Conservation (phyloP, 768 basidiomycete species). For the Agaricus subrufescens region DNA sequence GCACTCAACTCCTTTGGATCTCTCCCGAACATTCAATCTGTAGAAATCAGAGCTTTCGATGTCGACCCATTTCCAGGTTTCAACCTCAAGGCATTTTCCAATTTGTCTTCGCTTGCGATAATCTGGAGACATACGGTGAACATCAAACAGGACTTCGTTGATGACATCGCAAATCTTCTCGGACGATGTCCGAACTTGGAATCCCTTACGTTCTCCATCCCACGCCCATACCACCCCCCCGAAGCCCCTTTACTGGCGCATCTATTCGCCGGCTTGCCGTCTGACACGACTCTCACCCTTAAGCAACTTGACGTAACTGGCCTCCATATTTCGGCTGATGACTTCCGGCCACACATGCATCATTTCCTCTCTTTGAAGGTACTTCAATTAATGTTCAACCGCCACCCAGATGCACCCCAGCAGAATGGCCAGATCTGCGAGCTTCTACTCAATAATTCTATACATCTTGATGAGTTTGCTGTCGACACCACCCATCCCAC, state of each 20-base stretch:
- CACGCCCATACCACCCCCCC: background rate
- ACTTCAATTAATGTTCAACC: background rate
- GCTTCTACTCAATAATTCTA: background rate
- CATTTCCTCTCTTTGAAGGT: background rate
- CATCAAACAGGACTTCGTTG: too few relatives aligned
- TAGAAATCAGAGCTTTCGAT: too few relatives aligned
- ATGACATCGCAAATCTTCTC: background rate
- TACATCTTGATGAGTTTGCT: background rate
- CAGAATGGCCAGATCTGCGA: background rate
- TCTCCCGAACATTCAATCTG: too few relatives aligned
- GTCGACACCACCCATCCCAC: background rate
- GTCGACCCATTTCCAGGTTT: too few relatives aligned
- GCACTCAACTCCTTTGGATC: too few relatives aligned
- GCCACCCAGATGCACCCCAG: background rate
- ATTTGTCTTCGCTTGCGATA: too few relatives aligned
- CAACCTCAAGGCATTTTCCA: too few relatives aligned
- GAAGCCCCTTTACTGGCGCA: background rate
- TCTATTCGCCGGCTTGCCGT: background rate
- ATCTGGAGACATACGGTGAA: too few relatives aligned
- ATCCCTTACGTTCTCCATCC: background rate
- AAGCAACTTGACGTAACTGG: background rate
- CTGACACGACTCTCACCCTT: background rate
- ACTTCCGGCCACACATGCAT: background rate
- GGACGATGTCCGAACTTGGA: background rate
- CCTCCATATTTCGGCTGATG: background rate